Evolutionary conservation across 1,139 yeast species (phyloP).

Genomic region (Kurtzmaniella quercitrusa): DNA sequence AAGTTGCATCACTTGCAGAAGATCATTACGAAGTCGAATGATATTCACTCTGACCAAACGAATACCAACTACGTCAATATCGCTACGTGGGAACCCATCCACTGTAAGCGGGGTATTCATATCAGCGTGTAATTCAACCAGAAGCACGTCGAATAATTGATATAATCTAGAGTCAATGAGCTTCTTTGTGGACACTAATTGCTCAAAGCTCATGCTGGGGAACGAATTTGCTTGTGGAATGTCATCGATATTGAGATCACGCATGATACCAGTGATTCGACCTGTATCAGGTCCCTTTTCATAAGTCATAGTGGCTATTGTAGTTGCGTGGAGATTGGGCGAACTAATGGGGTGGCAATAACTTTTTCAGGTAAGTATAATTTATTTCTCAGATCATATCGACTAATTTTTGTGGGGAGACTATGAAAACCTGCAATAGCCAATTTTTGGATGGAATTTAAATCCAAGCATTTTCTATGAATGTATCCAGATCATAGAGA

Average conservation of each 20-base stretch:
- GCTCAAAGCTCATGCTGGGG: conserved; percentile 19
- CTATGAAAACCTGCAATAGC: too few species aligned
- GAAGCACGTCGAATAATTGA: conserved; percentile 29
- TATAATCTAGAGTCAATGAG: conserved; percentile 32
- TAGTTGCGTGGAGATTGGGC: not conserved
- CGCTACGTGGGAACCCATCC: conserved; percentile 86
- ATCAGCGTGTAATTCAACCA: conserved; percentile 37
- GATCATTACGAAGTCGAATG: conserved; percentile 67
- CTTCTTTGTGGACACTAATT: conserved; percentile 26
- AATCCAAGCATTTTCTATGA: too few species aligned
- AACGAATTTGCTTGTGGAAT: conserved; percentile 19
- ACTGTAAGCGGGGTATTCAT: conserved; percentile 61
- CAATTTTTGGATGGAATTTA: too few species aligned
- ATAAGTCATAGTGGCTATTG: conserved; percentile 8
- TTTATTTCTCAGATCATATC: too few species aligned
- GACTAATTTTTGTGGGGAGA: too few species aligned
- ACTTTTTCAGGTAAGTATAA: too few species aligned
- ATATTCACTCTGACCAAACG: conserved; percentile 62
- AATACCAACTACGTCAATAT: conserved; percentile 72
- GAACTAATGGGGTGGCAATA: not conserved
- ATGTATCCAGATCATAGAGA: too few species aligned
- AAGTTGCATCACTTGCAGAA: conserved; percentile 43
- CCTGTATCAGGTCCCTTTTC: conserved; percentile 17
- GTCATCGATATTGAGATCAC: conserved; percentile 32
- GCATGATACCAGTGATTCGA: conserved; percentile 37